Evolutionary conservation across 345 rosid genomes (phyloP).

Genomic region (Firmiana major): DNA sequence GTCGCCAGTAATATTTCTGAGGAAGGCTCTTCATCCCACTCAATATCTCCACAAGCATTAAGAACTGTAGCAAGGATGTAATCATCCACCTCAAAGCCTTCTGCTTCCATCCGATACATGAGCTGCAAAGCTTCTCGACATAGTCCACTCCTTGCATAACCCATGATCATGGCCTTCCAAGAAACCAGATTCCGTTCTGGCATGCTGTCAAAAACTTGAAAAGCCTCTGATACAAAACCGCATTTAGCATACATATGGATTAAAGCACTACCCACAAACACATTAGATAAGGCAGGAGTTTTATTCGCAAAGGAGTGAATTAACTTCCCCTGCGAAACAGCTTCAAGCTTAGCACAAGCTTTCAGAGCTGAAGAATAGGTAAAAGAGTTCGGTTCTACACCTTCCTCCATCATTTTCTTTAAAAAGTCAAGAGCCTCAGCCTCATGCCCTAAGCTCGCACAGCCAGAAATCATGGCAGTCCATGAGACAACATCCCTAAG

Average conservation of each 20-base stretch:
- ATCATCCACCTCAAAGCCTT: conserved; percentile 74
- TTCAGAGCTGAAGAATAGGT: conserved; percentile 80
- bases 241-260: conserved; percentile 85
- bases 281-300: conserved; percentile 54
- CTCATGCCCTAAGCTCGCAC: conserved; percentile 67
- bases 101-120: conserved; percentile 72
- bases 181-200: conserved; percentile 67
- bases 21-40: conserved; percentile 38
- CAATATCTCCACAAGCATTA: conserved; percentile 58
- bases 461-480: conserved; percentile 92
- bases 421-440: conserved; percentile 66
- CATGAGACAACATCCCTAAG: conserved; percentile 80
- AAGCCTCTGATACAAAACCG: conserved; percentile 70
- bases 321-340: conserved; percentile 54
- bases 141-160: conserved; percentile 68
- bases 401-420: conserved; percentile 83
- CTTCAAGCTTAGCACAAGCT: conserved; percentile 77
- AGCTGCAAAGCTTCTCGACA: conserved; percentile 82
- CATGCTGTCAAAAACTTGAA: conserved; percentile 70
- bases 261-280: conserved; percentile 78
- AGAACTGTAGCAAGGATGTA: conserved; percentile 56
- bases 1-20: conserved; percentile 28
- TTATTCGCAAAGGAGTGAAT: conserved; percentile 83
- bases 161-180: conserved; percentile 82
- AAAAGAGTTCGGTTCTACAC: conserved; percentile 73